A percentile compares a stretch with the other conserved stretches of the same genome.
These are phyloP conservation scores for Aspergillus baeticus DNA, from an alignment of 495 filamentous ascomycete genomes.

Conservation along the genomic window DNA sequence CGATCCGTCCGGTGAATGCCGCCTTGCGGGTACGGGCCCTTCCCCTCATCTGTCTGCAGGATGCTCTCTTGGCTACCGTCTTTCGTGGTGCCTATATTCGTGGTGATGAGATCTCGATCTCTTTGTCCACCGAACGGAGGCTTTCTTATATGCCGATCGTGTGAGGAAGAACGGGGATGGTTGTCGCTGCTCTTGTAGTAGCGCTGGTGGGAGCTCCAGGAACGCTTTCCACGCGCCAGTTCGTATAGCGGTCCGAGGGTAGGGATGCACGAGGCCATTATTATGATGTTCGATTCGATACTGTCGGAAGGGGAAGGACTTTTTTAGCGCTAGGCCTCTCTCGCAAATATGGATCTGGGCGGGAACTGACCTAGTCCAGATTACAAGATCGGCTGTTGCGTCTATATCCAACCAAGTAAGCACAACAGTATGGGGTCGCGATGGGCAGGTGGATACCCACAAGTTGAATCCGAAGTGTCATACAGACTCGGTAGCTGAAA, in stretches of 20 bases:
- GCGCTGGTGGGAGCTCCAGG: conserved; percentile 11
- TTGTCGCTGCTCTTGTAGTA: conserved; percentile 4
- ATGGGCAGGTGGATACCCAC: no score
- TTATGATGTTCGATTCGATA: conserved; percentile 45
- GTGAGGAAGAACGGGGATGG: not conserved
- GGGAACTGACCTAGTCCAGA: conserved; percentile 40
- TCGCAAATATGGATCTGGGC: no score
- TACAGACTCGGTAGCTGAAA: conserved; percentile 36
- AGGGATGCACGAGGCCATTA: conserved; percentile 50
- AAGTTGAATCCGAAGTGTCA: conserved; percentile 36
- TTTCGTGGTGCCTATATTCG: not conserved
- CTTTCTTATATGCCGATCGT: not conserved
- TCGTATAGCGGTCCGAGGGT: conserved; percentile 44
- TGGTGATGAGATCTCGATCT: conserved; percentile 9
- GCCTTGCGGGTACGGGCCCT: not conserved
- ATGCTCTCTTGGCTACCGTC: conserved; percentile 18
- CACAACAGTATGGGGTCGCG: no score
- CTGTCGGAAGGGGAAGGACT: no score
- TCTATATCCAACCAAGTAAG: conserved; percentile 18
- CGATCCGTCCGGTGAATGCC: conserved; percentile 15
- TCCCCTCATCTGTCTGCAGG: conserved; percentile 1
- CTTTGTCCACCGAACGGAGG: not conserved
- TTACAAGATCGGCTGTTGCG: conserved; percentile 33
- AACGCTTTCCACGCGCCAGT: conserved; percentile 21
- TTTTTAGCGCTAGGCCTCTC: no score